phyloP scores from a whole-genome alignment of 345 rosid genomes.

The Syzygium oleosum region DNA sequence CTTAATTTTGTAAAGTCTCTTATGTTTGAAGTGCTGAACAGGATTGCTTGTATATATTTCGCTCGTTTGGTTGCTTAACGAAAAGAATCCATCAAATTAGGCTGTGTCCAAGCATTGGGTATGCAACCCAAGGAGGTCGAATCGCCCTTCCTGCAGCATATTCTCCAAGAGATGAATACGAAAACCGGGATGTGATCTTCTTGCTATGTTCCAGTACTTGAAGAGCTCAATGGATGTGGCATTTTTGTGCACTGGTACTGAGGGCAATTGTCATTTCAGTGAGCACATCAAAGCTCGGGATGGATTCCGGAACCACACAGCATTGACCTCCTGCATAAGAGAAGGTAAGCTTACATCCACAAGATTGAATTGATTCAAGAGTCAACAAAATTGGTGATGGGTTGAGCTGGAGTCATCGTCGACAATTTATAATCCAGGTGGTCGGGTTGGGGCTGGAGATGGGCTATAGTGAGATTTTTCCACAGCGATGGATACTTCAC shows the following conservation, averaged over 20 bases:
- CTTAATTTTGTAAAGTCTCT: neutral
- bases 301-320: constrained; percentile 56
- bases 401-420: neutral
- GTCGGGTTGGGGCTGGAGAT: neutral
- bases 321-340: constrained; percentile 40
- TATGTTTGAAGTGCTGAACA: neutral
- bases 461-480: neutral
- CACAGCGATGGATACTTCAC: neutral
- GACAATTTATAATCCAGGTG: neutral
- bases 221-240: constrained; percentile 7
- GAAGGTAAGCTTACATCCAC: neutral
- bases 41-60: neutral
- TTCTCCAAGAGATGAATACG: constrained; percentile 8
- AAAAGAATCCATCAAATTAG: constrained; percentile 17
- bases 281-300: constrained; percentile 2
- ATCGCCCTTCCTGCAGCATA: neutral
- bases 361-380: neutral
- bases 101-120: neutral
- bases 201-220: constrained; percentile 1
- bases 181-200: constrained; percentile 13
- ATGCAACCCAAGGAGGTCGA: neutral
- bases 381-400: neutral
- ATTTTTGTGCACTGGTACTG: neutral
- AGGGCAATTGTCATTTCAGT: neutral
- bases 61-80: constrained; percentile 8